phyloP scores from a whole-genome alignment of 192 early-diverging fungal species.

The Backusella australiensis region DNA sequence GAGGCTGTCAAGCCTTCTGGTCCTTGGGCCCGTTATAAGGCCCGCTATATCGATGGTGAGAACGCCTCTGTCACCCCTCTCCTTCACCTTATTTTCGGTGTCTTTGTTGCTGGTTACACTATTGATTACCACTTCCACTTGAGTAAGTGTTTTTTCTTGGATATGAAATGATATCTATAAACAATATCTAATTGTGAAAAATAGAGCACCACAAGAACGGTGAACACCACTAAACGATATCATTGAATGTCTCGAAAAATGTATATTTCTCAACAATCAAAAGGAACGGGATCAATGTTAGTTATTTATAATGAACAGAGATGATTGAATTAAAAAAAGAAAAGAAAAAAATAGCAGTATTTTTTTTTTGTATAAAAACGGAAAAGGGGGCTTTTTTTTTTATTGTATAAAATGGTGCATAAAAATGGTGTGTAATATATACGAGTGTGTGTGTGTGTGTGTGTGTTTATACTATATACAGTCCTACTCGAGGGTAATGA shows the following conservation, averaged over 20 bases:
- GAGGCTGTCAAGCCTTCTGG: conserved; percentile 53
- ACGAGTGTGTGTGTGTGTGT: background rate
- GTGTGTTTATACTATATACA: background rate
- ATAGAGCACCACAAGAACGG: conserved; percentile 80
- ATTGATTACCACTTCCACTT: conserved; percentile 79
- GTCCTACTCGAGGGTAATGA: too few relatives aligned
- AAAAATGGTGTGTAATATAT: too few relatives aligned
- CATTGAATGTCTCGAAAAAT: background rate
- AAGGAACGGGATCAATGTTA: background rate
- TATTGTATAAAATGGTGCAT: background rate
- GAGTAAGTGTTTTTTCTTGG: conserved; percentile 43
- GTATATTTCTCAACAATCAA: background rate
- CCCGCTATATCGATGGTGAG: conserved; percentile 70
- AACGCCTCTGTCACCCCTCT: conserved; percentile 66
- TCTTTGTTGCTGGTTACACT: conserved; percentile 65
- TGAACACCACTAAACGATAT: conserved; percentile 68
- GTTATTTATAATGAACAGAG: background rate
- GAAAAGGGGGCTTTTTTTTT: background rate
- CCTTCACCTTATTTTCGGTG: conserved; percentile 55
- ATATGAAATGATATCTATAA: too few relatives aligned
- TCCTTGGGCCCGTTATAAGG: conserved; percentile 59
- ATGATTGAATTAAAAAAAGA: background rate
- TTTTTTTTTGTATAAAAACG: background rate
- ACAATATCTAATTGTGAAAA: background rate
- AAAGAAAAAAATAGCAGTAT: background rate